Conservation (phyloP, 257 asterid genomes). For the Primulina huaijiensis region DNA sequence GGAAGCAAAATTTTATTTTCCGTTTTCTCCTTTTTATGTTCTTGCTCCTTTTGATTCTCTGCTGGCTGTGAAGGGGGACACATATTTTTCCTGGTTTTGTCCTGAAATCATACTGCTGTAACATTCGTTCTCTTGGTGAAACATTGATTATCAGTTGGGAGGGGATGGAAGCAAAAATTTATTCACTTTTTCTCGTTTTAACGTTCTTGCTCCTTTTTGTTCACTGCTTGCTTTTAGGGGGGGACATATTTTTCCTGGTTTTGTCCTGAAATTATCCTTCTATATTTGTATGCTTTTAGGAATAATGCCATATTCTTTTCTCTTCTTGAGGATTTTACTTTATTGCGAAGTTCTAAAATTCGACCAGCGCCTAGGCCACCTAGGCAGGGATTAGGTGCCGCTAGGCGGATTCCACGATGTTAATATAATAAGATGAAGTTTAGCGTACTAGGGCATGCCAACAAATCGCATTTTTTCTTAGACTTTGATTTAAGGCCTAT, state of each 20-base stretch:
- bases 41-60: slow-evolving; percentile 1
- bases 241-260: too few species aligned
- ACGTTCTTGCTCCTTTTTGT: neutral
- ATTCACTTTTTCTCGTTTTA: neutral
- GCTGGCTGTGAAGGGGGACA: neutral
- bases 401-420: too few species aligned
- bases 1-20: neutral
- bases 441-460: too few species aligned
- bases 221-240: neutral
- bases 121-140: neutral
- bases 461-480: too few species aligned
- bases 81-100: neutral
- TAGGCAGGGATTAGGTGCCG: too few species aligned
- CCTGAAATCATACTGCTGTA: neutral
- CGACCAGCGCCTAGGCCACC: too few species aligned
- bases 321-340: neutral
- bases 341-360: too few species aligned
- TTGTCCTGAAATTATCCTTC: slow-evolving; percentile 3
- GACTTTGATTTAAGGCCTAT: too few species aligned
- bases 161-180: too few species aligned
- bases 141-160: neutral
- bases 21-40: neutral
- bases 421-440: too few species aligned
- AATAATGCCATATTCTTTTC: neutral
- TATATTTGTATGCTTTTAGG: neutral